phyloP scores from a whole-genome alignment of 176 grass and related monocot species.

The Eragrostis nindensis region DNA sequence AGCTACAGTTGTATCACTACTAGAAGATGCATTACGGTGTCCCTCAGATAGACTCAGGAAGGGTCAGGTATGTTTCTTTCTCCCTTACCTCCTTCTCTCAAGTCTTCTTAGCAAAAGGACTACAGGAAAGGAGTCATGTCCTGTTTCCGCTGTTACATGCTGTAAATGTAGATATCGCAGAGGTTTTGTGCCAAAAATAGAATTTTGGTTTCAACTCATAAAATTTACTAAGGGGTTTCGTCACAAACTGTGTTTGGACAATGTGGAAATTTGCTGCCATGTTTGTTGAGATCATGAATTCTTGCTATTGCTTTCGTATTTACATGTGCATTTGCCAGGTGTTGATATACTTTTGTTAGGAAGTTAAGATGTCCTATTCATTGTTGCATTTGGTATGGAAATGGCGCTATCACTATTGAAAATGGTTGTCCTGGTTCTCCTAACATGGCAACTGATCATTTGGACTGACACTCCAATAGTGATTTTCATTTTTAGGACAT shows the following conservation, averaged over 20 bases:
- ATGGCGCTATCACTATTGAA: constrained; percentile 24
- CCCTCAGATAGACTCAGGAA: constrained; percentile 91
- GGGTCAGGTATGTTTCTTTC: constrained; percentile 63
- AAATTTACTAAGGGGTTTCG: background rate
- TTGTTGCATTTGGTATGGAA: constrained; percentile 43
- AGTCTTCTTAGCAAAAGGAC: background rate
- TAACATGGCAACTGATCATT: constrained; percentile 40
- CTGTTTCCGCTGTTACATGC: constrained; percentile 16
- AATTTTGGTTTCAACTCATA: background rate
- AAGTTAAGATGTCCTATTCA: constrained; percentile 50
- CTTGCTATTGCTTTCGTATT: constrained; percentile 9
- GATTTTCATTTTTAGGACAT: constrained; percentile 44
- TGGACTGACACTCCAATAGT: background rate
- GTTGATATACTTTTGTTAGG: constrained; percentile 31
- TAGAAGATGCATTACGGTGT: constrained; percentile 88
- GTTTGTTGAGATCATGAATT: constrained; percentile 8
- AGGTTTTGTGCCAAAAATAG: constrained; percentile 8
- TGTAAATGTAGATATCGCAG: constrained; percentile 1
- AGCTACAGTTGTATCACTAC: constrained; percentile 76
- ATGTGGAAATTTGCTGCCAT: constrained; percentile 26
- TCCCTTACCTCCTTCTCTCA: constrained; percentile 13
- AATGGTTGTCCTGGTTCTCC: constrained; percentile 38
- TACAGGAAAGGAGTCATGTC: background rate
- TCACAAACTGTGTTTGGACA: background rate
- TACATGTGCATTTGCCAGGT: constrained; percentile 28